Evolutionary conservation across 176 grass and related monocot species (phyloP).

Genomic region (Oryza meridionalis): DNA sequence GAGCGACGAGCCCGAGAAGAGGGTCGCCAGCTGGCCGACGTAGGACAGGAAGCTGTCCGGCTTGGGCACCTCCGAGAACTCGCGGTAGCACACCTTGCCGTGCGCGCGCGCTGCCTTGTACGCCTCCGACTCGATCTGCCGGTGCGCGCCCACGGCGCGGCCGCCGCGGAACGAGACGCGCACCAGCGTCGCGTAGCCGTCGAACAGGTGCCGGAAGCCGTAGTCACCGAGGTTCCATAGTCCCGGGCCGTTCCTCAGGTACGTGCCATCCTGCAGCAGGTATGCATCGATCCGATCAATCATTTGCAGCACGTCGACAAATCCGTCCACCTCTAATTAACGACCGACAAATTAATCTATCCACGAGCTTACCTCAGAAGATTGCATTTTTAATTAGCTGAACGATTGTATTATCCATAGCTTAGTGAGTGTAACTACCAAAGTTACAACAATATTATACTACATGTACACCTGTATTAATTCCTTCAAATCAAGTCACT

Average conservation of each 20-base stretch:
- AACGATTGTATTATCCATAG: constrained; percentile 8
- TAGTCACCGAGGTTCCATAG: constrained; percentile 90
- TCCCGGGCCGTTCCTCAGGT: constrained; percentile 91
- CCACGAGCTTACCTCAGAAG: neutral
- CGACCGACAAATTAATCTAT: neutral
- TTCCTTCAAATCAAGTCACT: constrained; percentile 25
- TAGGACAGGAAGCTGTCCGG: constrained; percentile 49
- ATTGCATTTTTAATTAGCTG: constrained; percentile 13
- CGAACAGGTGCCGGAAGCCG: constrained; percentile 95
- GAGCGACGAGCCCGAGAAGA: constrained; percentile 89
- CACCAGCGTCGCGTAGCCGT: constrained; percentile 93
- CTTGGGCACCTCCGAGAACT: constrained; percentile 95
- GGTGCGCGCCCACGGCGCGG: constrained; percentile 61
- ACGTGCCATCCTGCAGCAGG: constrained; percentile 79
- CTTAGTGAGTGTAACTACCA: constrained; percentile 2
- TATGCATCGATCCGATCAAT: neutral
- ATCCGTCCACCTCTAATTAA: constrained; percentile 7
- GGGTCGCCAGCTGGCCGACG: constrained; percentile 66
- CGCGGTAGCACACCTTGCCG: constrained; percentile 83
- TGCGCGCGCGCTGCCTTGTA: constrained; percentile 83
- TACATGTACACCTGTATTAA: neutral
- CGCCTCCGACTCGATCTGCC: constrained; percentile 92
- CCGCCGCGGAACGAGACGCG: constrained; percentile 81
- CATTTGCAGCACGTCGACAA: neutral
- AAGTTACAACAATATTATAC: constrained; percentile 30